phyloP scores from a whole-genome alignment of 352 stramenopile species.

The Phytopythium ostracodes region DNA sequence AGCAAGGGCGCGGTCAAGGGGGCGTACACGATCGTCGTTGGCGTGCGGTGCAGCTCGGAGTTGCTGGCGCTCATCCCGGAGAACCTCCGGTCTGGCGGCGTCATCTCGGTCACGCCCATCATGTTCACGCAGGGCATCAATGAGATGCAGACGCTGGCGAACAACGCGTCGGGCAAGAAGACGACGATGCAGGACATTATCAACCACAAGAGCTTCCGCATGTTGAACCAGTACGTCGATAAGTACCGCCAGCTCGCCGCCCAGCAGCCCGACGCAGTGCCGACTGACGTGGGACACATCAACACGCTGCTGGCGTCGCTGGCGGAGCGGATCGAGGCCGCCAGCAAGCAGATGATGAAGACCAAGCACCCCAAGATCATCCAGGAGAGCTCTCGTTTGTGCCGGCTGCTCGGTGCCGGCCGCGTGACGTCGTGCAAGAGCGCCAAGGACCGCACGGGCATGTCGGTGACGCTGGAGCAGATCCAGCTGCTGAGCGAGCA shows the following conservation, averaged over 20 bases:
- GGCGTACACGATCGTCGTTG: conserved; percentile 50
- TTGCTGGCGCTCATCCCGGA: conserved; percentile 38
- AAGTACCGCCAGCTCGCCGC: conserved; percentile 55
- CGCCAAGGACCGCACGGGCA: conserved; percentile 95
- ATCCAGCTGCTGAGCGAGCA: conserved; percentile 55
- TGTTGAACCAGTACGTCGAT: conserved; percentile 52
- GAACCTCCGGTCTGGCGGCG: conserved; percentile 37
- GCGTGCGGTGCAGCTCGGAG: conserved; percentile 46
- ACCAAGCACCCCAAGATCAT: conserved; percentile 79
- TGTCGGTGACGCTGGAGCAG: conserved; percentile 95
- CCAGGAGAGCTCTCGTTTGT: conserved; percentile 57
- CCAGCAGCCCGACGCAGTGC: conserved; percentile 37
- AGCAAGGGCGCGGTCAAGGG: conserved; percentile 45
- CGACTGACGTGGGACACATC: conserved; percentile 38
- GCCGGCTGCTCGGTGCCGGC: conserved; percentile 83
- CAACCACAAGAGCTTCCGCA: conserved; percentile 66
- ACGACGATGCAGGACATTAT: conserved; percentile 70
- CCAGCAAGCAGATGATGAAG: conserved; percentile 67
- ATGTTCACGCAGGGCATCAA: conserved; percentile 79
- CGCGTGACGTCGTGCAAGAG: conserved; percentile 94
- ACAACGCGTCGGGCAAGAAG: conserved; percentile 64
- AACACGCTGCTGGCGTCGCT: conserved; percentile 39
- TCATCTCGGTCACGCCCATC: conserved; percentile 56
- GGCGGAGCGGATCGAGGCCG: conserved; percentile 43
- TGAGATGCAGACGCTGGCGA: conserved; percentile 77